Evolutionary conservation across 768 basidiomycete species (phyloP), one percentile per base, ranked within the genome.

Genomic region (Phlebiopsis gigantea): DNA sequence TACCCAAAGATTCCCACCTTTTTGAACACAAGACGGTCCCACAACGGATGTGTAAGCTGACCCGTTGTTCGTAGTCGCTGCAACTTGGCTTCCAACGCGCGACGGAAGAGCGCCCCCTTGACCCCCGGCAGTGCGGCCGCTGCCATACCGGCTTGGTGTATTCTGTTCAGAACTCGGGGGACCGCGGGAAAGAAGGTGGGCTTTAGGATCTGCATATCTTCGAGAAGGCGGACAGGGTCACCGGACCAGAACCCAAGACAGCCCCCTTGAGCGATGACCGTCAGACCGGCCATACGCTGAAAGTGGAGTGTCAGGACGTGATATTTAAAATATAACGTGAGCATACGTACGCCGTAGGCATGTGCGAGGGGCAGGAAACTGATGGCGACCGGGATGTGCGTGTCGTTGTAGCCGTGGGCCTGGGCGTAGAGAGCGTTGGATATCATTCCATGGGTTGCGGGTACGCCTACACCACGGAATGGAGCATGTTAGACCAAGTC

Each of bases 301-400:
- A 12, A 12, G 14, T n/a, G 30, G 4, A 26, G 15, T 49, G 24
- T 5, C 41, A 25, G 24, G n/a, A n/a, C n/a, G n/a, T n/a, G n/a
- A n/a, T n/a, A n/a, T n/a, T n/a, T n/a, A n/a, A n/a, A n/a, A n/a
- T n/a, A n/a, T n/a, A n/a, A n/a, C n/a, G n/a, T n/a, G 19, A 57
- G 28, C 43, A 4, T 10, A 64, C 68, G 39, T 39, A 93, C 90
- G 78, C 87, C 88, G 59, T 93, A 95, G 58, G 95, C 90, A 70
- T 96, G 93, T 1, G 92, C 88, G 57, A 97, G 73, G 1, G 93
- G 93, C 45, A 96, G 81, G 71, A 90, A 93, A 1, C 90, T 92
- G 14, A 91, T 56, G 26, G 86, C 49, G 47, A 71, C 63, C 4
- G 62, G 66, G 10, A 71, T 73, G 29, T 79, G 74, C 0, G 77